Evolutionary conservation across 176 grass and related monocot genomes (phyloP).

Genomic region (Triticum turgidum): DNA sequence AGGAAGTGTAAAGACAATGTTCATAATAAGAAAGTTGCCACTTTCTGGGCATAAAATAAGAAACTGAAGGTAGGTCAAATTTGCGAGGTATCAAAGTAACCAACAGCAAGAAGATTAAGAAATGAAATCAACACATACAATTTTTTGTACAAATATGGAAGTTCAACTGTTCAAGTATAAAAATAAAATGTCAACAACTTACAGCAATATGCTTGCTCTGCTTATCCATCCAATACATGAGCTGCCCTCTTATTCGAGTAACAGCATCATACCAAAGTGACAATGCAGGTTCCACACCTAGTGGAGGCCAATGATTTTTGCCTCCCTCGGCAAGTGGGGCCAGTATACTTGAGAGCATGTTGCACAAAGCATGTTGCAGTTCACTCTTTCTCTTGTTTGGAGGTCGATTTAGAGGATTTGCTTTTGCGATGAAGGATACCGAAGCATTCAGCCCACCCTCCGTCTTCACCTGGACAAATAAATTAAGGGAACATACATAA

Average conservation of each 20-base stretch:
- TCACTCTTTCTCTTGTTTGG: conserved; percentile 98
- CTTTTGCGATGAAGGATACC: conserved; percentile 96
- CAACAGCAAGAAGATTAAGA: background rate
- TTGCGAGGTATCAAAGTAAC: background rate
- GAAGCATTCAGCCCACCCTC: conserved; percentile 91
- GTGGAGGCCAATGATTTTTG: conserved; percentile 87
- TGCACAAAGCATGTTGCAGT: conserved; percentile 95
- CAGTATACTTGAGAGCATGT: conserved; percentile 96
- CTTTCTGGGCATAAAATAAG: background rate
- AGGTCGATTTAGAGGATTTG: conserved; percentile 80
- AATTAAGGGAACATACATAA: conserved; percentile 9
- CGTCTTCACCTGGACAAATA: conserved; percentile 68
- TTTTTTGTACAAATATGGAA: background rate
- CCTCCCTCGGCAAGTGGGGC: conserved; percentile 86
- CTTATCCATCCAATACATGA: conserved; percentile 97
- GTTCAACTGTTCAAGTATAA: background rate
- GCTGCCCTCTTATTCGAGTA: conserved; percentile 78
- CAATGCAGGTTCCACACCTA: conserved; percentile 81
- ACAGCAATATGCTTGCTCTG: conserved; percentile 95
- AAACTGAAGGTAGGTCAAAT: background rate
- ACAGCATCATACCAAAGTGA: conserved; percentile 95
- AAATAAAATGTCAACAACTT: conserved; percentile 51
- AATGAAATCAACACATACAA: background rate
- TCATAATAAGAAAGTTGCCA: background rate
- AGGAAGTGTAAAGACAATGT: background rate